Base-by-base conservation (phyloP, 2,329 filamentous ascomycete species). In the Epichloe aotearoae region DNA sequence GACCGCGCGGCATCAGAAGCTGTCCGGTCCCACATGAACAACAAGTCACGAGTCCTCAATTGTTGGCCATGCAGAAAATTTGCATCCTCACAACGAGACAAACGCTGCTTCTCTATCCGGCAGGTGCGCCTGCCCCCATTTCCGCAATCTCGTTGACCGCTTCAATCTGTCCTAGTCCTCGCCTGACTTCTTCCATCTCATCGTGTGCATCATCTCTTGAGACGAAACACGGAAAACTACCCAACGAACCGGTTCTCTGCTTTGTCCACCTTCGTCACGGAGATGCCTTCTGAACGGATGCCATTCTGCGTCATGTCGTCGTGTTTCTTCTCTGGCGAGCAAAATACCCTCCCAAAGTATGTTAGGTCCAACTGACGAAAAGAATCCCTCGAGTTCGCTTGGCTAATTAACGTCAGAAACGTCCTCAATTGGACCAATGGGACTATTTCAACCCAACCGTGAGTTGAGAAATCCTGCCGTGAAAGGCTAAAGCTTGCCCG, bases 111-210 rank as follows among this genome's bases (percentile, higher is more conserved):
- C 47, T 37, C 48, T 33, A n/a, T 15, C n/a, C 36, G 46, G 42
- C 48, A 44, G 48, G 20, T 40, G 48, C 48, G n/a, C 48, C 48
- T 50, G 44, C 44, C 44, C 15, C 5, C 23, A 34, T 12, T 42
- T 5, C 11, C 26, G 26, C 3, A 30, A 44, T n/a, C 15, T 15
- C 34, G 30, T 20, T 46, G 44, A 36, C 30, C 44, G 44, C 30
- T 20, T 46, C 11, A 20, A 5, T 19, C 17, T 6, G 15, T 46
- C n/a, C 33, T 14, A 46, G 30, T 8, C n/a, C 11, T 34, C n/a
- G 12, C 5, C 17, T 19, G 30, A 46, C 1, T 46, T 37, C 33
- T 37, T 37, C 44, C 44, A 15, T 20, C 30, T 36, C 44, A 19
- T 36, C 33, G 17, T 19, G 17, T 36, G 30, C 43, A 19, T 15